Evolutionary conservation across 2,329 filamentous ascomycete genomes (phyloP).

Genomic region (Ceratocystis alfenasii): DNA sequence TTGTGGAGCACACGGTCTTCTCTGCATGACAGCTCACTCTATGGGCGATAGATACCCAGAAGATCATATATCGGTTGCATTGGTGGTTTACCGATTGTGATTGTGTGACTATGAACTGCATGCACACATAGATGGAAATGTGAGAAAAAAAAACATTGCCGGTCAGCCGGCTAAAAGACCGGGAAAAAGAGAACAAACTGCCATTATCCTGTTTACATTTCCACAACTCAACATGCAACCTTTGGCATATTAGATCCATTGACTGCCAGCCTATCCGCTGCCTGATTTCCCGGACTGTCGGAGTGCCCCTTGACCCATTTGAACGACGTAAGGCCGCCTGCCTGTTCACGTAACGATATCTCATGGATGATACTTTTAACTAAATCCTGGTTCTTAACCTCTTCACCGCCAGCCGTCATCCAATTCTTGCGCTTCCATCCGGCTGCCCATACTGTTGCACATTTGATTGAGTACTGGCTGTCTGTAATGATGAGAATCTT

Average conservation of each 20-base stretch:
- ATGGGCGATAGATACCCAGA: too few species aligned
- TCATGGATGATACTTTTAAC: conserved; percentile 58
- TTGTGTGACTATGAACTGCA: too few species aligned
- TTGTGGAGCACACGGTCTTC: too few species aligned
- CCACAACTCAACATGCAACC: conserved; percentile 1
- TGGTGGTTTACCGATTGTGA: too few species aligned
- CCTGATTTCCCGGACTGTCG: conserved; percentile 59
- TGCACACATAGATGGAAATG: background rate
- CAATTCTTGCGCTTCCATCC: conserved; percentile 68
- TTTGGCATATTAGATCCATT: conserved; percentile 29
- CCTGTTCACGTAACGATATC: conserved; percentile 55
- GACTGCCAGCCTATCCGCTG: conserved; percentile 68
- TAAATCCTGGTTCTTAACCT: conserved; percentile 79
- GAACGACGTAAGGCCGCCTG: conserved; percentile 55
- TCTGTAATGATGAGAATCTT: conserved; percentile 74
- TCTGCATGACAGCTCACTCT: too few species aligned
- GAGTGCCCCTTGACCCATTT: conserved; percentile 86
- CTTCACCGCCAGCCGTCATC: conserved; percentile 56
- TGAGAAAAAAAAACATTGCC: background rate
- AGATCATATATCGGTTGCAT: too few species aligned
- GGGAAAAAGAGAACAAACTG: background rate
- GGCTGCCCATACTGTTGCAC: conserved; percentile 69
- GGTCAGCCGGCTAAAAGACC: background rate
- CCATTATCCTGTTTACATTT: background rate
- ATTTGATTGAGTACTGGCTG: conserved; percentile 82